Percentiles rank a stretch among this genome's conserved stretches.
Evolutionary conservation across 208 protist species (phyloP).

Genomic region (Acanthamoeba royreba): DNA sequence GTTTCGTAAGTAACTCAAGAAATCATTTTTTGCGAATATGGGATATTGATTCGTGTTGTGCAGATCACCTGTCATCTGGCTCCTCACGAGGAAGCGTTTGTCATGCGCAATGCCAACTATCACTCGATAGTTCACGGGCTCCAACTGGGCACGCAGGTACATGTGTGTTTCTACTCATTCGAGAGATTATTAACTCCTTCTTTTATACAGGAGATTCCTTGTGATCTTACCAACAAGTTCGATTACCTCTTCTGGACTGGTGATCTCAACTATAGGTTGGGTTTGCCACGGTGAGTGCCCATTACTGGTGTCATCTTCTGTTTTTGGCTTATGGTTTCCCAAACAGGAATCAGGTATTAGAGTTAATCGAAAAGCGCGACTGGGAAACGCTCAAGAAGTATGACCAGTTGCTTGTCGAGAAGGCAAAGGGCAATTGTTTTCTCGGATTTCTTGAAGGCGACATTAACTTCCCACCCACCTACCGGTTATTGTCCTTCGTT

Average conservation of each 20-base stretch:
- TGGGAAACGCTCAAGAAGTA: conserved; percentile 38
- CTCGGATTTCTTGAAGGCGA: conserved; percentile 60
- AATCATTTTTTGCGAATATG: neutral
- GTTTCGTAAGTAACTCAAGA: conserved; percentile 45
- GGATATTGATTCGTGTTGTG: neutral
- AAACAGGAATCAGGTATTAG: neutral
- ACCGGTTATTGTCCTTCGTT: conserved; percentile 52
- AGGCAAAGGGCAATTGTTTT: conserved; percentile 51
- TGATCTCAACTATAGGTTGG: conserved; percentile 77
- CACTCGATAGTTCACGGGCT: neutral
- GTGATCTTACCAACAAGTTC: conserved; percentile 22
- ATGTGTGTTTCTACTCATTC: neutral
- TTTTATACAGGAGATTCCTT: neutral
- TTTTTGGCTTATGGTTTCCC: neutral
- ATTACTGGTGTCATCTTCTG: neutral
- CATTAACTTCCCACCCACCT: conserved; percentile 71
- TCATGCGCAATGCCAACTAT: neutral
- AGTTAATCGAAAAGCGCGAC: conserved; percentile 30
- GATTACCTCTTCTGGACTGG: conserved; percentile 73
- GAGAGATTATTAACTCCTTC: neutral
- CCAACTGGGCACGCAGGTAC: neutral
- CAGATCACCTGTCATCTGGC: conserved; percentile 37
- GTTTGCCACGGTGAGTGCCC: neutral
- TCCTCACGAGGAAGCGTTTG: neutral
- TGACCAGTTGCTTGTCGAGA: conserved; percentile 46